Evolutionary conservation across 2,329 filamentous ascomycete species (phyloP).

Genomic region (Phyllosticta ampelicida): DNA sequence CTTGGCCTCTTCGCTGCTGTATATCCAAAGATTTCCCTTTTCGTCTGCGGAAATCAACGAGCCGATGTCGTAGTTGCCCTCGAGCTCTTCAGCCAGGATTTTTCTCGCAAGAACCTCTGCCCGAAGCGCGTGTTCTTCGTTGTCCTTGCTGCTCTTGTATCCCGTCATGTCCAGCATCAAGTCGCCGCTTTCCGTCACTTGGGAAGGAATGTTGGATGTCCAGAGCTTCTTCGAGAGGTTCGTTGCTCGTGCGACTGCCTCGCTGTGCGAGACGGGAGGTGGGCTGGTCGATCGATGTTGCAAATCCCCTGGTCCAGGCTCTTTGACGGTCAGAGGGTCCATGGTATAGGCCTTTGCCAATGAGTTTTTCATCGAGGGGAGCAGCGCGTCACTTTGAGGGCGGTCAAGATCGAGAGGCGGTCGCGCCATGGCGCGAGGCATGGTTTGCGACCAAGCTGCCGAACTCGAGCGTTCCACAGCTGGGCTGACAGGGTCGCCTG

Average conservation of each 20-base stretch:
- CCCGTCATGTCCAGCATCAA: conserved; percentile 97
- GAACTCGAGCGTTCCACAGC: conserved; percentile 22
- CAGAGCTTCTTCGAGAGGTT: conserved; percentile 79
- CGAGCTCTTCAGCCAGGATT: conserved; percentile 82
- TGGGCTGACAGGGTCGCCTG: conserved; percentile 11
- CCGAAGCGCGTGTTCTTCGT: conserved; percentile 76
- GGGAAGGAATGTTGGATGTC: conserved; percentile 81
- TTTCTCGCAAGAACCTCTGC: conserved; percentile 91
- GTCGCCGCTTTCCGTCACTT: conserved; percentile 86
- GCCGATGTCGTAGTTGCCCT: conserved; percentile 93
- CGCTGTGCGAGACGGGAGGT: conserved; percentile 56
- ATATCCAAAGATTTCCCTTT: conserved; percentile 97
- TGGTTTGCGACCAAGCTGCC: conserved; percentile 24
- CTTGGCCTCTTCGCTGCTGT: conserved; percentile 94
- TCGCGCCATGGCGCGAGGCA: conserved; percentile 40
- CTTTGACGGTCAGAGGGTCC: conserved; percentile 14
- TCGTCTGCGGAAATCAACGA: conserved; percentile 91
- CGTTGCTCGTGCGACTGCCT: conserved; percentile 74
- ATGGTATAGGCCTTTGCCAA: conserved; percentile 23
- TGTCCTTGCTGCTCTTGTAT: conserved; percentile 65
- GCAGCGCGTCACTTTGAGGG: conserved; percentile 34
- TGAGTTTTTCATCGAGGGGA: conserved; percentile 34
- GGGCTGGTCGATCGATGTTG: conserved; percentile 60
- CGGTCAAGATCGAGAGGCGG: background rate
- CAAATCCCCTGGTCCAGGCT: conserved; percentile 16